Conservation (phyloP, 192 early-diverging fungal species). For the Backusella sp. region DNA sequence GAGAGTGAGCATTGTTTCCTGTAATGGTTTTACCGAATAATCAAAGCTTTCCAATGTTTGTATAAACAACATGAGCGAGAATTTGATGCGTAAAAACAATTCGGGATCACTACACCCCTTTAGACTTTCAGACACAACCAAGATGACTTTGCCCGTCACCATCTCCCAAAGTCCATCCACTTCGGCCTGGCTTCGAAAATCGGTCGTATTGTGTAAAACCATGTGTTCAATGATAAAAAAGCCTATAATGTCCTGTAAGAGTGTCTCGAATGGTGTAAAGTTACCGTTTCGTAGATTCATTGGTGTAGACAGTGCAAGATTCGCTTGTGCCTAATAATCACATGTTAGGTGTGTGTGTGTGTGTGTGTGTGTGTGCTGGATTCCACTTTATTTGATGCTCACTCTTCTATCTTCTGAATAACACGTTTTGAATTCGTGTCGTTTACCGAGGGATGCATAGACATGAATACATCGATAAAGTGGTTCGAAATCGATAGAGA, state of each 20-base stretch:
- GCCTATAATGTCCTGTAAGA: constrained; percentile 89
- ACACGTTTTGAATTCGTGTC: constrained; percentile 77
- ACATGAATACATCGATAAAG: constrained; percentile 97
- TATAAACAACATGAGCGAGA: constrained; percentile 77
- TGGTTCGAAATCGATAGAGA: constrained; percentile 89
- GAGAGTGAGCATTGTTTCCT: constrained; percentile 70
- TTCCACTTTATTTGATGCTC: not conserved
- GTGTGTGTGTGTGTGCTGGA: not conserved
- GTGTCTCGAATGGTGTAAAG: constrained; percentile 63
- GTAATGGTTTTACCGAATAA: constrained; percentile 69
- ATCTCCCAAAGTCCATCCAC: constrained; percentile 90
- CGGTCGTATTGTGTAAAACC: constrained; percentile 81
- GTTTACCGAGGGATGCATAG: constrained; percentile 88
- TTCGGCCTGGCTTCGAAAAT: constrained; percentile 84
- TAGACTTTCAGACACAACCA: constrained; percentile 76
- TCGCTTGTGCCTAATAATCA: constrained; percentile 72
- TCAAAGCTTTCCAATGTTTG: constrained; percentile 87
- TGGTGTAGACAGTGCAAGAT: constrained; percentile 71
- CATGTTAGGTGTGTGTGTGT: not conserved
- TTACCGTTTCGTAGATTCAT: constrained; percentile 69
- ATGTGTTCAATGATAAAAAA: constrained; percentile 95
- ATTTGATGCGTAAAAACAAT: constrained; percentile 78
- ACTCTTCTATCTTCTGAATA: constrained; percentile 90
- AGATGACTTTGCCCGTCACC: constrained; percentile 79
- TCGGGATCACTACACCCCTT: constrained; percentile 77